A percentile compares a stretch with the other conserved stretches of the same genome.
These are phyloP conservation scores for Spinacia oleracea DNA, from an alignment of 179 eudicot species.

Conservation along the genomic window DNA sequence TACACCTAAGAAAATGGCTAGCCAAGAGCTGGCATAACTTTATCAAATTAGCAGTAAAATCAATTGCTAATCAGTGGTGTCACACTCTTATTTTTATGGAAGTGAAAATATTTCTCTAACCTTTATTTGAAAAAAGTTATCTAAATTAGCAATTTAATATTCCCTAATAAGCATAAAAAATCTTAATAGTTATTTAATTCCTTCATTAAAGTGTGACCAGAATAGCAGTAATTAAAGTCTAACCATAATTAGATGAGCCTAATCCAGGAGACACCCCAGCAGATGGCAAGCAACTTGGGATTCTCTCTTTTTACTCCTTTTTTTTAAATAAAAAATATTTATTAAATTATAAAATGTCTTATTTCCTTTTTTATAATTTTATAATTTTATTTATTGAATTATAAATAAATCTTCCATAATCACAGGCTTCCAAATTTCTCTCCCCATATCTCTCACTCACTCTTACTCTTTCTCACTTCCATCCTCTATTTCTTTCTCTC, in stretches of 20 bases:
- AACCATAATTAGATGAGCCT: background rate
- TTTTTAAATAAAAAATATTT: background rate
- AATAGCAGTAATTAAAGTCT: background rate
- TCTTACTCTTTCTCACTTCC: constrained; percentile 10
- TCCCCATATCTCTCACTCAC: constrained; percentile 17
- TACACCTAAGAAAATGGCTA: too few species aligned
- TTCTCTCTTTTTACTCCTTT: background rate
- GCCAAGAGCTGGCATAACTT: too few species aligned
- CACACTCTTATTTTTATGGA: too few species aligned
- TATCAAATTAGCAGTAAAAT: too few species aligned
- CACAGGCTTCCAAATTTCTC: background rate
- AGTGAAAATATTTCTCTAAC: too few species aligned
- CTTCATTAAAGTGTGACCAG: background rate
- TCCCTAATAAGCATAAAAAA: too few species aligned
- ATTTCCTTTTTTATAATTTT: background rate
- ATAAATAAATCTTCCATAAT: background rate
- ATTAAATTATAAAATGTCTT: background rate
- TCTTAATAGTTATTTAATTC: too few species aligned
- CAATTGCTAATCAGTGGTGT: too few species aligned
- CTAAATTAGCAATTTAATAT: too few species aligned
- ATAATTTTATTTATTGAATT: background rate
- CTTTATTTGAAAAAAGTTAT: too few species aligned
- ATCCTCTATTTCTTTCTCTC: background rate
- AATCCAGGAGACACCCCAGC: constrained; percentile 20
- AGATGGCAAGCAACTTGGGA: constrained; percentile 23